Evolutionary conservation across 257 asterid species (phyloP).

Genomic region (Penstemon davidsonii): DNA sequence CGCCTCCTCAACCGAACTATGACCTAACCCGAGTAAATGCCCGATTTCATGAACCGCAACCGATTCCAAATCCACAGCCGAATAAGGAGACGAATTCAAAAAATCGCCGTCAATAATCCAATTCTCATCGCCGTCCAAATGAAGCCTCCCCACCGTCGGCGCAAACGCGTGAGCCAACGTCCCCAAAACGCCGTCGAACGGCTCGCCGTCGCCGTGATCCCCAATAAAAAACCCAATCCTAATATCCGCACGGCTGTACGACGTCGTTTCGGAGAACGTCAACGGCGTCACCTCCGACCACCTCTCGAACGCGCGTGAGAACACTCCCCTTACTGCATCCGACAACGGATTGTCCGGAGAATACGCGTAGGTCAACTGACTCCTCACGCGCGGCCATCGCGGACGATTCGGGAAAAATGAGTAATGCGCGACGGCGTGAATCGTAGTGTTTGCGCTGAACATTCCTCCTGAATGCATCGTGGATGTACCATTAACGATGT

Average conservation of each 20-base stretch:
- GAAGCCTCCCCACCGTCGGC: conserved; percentile 71
- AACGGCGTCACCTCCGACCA: conserved; percentile 87
- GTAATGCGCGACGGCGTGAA: conserved; percentile 64
- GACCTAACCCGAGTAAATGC: conserved; percentile 88
- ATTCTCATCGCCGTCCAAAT: conserved; percentile 74
- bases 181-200: conserved; percentile 85
- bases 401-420: conserved; percentile 72
- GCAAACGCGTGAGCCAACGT: conserved; percentile 89
- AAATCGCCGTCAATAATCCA: conserved; percentile 78
- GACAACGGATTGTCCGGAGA: conserved; percentile 44
- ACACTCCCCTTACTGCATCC: conserved; percentile 35
- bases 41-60: conserved; percentile 95
- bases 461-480: conserved; percentile 46
- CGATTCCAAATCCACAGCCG: conserved; percentile 83
- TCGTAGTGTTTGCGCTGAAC: conserved; percentile 25
- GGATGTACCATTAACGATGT: conserved; percentile 61
- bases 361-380: conserved; percentile 62
- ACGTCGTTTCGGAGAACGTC: conserved; percentile 47
- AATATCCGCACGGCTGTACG: conserved; percentile 53
- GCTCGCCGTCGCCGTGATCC: conserved; percentile 88
- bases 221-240: conserved; percentile 61
- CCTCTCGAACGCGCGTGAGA: conserved; percentile 68
- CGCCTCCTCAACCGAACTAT: conserved; percentile 70
- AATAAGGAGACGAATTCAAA: conserved; percentile 30
- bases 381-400: conserved; percentile 57